These are phyloP conservation scores for Torulaspora indica DNA, from an alignment of 805 yeast genomes.

Conservation along the genomic window DNA sequence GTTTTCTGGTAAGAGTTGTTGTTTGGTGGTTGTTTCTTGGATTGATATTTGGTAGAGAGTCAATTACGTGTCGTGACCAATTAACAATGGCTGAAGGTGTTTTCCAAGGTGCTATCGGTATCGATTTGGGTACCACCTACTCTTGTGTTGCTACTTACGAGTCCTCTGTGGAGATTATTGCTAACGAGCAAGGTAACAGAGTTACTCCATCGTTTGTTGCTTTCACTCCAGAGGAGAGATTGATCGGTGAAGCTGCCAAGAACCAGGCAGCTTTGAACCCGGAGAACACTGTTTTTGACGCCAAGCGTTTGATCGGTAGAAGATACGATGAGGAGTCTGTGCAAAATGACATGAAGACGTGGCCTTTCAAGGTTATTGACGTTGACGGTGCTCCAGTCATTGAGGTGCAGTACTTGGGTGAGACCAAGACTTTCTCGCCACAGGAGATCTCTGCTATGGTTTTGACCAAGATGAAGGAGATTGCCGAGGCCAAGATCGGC, in stretches of 20 bases:
- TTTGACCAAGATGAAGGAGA: slow-evolving; percentile 76
- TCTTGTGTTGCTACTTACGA: slow-evolving; percentile 79
- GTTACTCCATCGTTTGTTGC: slow-evolving; percentile 80
- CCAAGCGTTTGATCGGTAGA: slow-evolving; percentile 78
- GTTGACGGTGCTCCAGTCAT: slow-evolving; percentile 63
- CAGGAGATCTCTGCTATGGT: slow-evolving; percentile 75
- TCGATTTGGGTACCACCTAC: slow-evolving; percentile 90
- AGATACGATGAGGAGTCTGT: slow-evolving; percentile 71
- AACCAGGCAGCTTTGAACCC: slow-evolving; percentile 80
- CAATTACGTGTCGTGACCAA: slow-evolving; percentile 12
- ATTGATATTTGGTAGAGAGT: slow-evolving; percentile 11
- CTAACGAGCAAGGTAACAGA: slow-evolving; percentile 84
- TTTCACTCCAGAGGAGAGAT: slow-evolving; percentile 71
- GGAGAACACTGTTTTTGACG: slow-evolving; percentile 73
- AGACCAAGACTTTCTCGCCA: slow-evolving; percentile 64
- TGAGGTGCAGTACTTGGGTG: slow-evolving; percentile 66
- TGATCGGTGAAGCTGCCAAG: slow-evolving; percentile 80
- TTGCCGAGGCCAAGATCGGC: slow-evolving; percentile 73
- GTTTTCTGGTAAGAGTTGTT: no score
- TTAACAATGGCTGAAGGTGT: slow-evolving; percentile 90
- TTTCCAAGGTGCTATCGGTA: slow-evolving; percentile 99
- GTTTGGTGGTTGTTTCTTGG: slow-evolving; percentile 4
- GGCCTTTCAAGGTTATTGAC: slow-evolving; percentile 74
- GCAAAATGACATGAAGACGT: slow-evolving; percentile 85
- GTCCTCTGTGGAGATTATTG: slow-evolving; percentile 72